Base-by-base conservation (phyloP, 75 land plant species). In the Cunninghamia lanceolata region DNA sequence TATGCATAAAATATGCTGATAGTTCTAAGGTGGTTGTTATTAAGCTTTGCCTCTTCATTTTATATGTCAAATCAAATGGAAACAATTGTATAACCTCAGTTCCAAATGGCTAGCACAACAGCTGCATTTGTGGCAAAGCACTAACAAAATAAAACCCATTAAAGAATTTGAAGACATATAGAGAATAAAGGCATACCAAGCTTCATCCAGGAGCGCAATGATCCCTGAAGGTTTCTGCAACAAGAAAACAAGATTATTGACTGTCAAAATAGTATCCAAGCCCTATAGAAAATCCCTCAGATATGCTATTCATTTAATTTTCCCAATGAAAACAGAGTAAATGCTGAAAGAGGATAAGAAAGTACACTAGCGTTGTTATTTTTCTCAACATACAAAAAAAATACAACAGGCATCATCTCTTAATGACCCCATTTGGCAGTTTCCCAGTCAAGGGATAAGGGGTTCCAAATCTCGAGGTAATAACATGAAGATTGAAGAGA, bases 181-280 rank as follows among this genome's bases (percentile, higher is more conserved):
- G 7, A 81, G n/a, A 86, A 68, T 83, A 68, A 19, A 47, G 28
- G 34, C 87, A 46, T 93, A 94, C 95, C 95, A 94, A 71, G 95
- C 95, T 90, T 94, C 95, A 87, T 94, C 94, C 43, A 94, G 90
- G 16, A 93, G 91, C 82, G 95, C 94, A 86, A 94, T 94, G 38
- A 94, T 94, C 77, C 95, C 95, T 68, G 89, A 86, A 45, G 94
- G 93, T 91, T 90, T 94, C 95, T 94, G 95, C 87, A 85, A 76
- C 53, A n/a, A 75, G 42, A 81, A 75, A 28, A 36, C 70, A 63
- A 75, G 19, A 71, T 28, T 13, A 40, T 45, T 35, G 28, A 30
- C 32, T 4, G 34, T 52, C 9, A 86, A 45, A 71, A 50, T 14
- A 42, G 19, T 52, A 40, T 13, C 17, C 10, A 34, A 19, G 36